Evolutionary conservation across 2,329 filamentous ascomycete genomes (phyloP).

Genomic region (Dactylella cylindrospora): DNA sequence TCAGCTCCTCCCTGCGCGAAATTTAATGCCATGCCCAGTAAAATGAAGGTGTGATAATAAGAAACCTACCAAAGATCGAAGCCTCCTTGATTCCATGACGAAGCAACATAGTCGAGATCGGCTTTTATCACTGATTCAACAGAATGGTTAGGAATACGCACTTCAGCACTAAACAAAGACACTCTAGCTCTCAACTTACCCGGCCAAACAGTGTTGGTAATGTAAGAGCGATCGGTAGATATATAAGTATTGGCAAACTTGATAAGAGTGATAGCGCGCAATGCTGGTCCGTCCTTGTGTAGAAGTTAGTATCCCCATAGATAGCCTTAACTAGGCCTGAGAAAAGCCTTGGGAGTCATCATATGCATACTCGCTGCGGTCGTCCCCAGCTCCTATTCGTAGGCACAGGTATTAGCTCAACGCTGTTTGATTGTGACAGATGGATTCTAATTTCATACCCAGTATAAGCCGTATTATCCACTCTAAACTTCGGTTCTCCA

Average conservation of each 20-base stretch:
- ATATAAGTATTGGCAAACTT: conserved; percentile 54
- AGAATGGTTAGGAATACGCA: not conserved
- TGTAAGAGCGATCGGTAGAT: conserved; percentile 47
- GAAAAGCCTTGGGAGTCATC: no score
- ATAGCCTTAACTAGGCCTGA: not conserved
- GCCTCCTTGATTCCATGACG: conserved; percentile 53
- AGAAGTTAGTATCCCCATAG: conserved; percentile 2
- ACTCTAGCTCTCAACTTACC: conserved; percentile 40
- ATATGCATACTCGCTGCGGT: conserved; percentile 51
- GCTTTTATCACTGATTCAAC: conserved; percentile 48
- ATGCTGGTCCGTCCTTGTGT: conserved; percentile 52
- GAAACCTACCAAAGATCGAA: conserved; percentile 54
- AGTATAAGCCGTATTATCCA: conserved; percentile 51
- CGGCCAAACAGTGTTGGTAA: conserved; percentile 51
- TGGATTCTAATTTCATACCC: no score
- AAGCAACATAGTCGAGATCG: conserved; percentile 55
- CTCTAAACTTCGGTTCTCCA: conserved; percentile 54
- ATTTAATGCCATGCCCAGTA: not conserved
- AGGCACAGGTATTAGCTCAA: no score
- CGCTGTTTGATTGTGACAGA: no score
- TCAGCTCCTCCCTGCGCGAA: conserved; percentile 51
- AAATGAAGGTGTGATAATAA: not conserved
- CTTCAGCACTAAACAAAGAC: not conserved
- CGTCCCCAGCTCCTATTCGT: conserved; percentile 54
- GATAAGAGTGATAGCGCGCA: conserved; percentile 55